Evolutionary conservation across 129 eudicot species (phyloP), one percentile per base, ranked within the genome.

Genomic region (Tanacetum coccineum): DNA sequence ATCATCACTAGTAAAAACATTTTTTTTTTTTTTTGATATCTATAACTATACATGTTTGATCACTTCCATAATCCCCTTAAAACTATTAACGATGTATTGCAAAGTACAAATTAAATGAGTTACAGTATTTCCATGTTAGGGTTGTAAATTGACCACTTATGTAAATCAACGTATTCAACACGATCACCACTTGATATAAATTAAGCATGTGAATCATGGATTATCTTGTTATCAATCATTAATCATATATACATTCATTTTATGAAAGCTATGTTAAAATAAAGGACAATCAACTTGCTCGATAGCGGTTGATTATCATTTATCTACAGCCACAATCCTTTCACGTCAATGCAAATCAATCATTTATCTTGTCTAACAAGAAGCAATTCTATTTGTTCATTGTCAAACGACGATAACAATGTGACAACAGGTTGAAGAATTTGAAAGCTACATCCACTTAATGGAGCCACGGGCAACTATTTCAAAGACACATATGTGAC

Each of bases 341-440:
- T 67, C 52, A 10, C 19, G 40, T 52, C 30, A 39, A 15, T 40
- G 19, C 52, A 39, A 53, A 36, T 67, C 72, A 67, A 67, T 67
- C 28, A 19, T 36, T 67, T 52, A 22, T 10, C 20, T 11, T 26
- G 13, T 15, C 42, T 12, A 67, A 47, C 44, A 65, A n/a, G 71
- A 48, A 12, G 14, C 12, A 46, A 22, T 26, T 66, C 9, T 22
- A 54, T 39, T 36, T 20, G 26, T n/a, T 68, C 10, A 4, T 65
- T 20, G n/a, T 52, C 70, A 66, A 49, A 49, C 13, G 47, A 49
- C 3, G 9, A 39, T 54, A 39, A 4, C 19, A 68, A 68, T 36
- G 42, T 7, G 64, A 68, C 73, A 7, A 53, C 6, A 13, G n/a
- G 14, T 36, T 13, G 40, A 68, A 68, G 3, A 19, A 68, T 51